Evolutionary conservation across 148 eudicot species (phyloP).

Genomic region (Spergularia bocconei): DNA sequence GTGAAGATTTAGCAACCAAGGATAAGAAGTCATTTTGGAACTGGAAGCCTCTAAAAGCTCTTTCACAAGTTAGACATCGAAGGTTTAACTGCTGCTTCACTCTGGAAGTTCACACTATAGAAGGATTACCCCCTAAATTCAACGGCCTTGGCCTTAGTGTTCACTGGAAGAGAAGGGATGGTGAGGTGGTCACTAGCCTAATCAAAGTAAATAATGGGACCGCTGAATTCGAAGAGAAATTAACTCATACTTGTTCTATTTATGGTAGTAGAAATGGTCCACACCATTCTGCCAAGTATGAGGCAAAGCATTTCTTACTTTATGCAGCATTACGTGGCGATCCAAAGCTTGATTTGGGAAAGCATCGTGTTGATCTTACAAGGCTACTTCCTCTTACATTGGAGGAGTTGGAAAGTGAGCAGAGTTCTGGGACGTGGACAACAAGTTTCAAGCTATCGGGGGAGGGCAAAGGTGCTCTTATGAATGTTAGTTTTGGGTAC

Average conservation of each 20-base stretch:
- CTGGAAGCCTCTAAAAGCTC: constrained; percentile 82
- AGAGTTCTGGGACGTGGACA: constrained; percentile 84
- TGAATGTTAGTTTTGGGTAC: constrained; percentile 94
- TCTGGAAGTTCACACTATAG: constrained; percentile 72
- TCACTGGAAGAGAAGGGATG: constrained; percentile 86
- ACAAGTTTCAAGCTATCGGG: constrained; percentile 85
- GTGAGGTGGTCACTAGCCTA: constrained; percentile 54
- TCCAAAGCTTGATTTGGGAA: constrained; percentile 67
- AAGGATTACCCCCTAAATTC: constrained; percentile 58
- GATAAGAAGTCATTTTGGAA: constrained; percentile 91
- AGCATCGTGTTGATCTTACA: constrained; percentile 75
- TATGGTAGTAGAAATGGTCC: constrained; percentile 68
- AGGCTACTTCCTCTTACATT: constrained; percentile 69
- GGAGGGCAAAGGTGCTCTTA: constrained; percentile 70
- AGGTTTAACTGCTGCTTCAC: constrained; percentile 85
- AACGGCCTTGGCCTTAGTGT: constrained; percentile 49
- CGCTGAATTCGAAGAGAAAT: constrained; percentile 64
- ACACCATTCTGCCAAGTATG: constrained; percentile 67
- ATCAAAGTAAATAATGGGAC: constrained; percentile 56
- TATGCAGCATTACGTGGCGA: constrained; percentile 46
- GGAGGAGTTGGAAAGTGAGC: constrained; percentile 84
- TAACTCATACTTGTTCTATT: constrained; percentile 60
- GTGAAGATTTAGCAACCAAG: constrained; percentile 41
- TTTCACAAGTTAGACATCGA: constrained; percentile 61
- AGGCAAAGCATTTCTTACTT: constrained; percentile 67